Percentiles rank a stretch among this genome's conserved stretches.
Evolutionary conservation across 352 stramenopile genomes (phyloP).

Genomic region (Phytopythium chamaehyphon): DNA sequence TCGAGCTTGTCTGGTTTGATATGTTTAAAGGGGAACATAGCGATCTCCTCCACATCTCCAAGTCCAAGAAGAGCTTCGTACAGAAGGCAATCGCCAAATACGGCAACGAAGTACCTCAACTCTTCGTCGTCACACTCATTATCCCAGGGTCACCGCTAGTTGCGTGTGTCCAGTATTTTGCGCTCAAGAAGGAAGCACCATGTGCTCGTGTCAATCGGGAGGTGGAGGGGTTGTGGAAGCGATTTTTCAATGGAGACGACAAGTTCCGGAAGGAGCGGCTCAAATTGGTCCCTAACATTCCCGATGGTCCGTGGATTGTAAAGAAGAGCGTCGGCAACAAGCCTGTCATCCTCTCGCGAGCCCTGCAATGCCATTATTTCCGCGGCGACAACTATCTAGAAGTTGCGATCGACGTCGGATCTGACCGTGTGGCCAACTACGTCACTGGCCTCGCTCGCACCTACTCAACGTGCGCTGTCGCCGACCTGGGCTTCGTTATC

Average conservation of each 20-base stretch:
- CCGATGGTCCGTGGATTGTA: slow-evolving; percentile 77
- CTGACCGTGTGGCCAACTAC: slow-evolving; percentile 68
- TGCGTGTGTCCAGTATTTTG: slow-evolving; percentile 75
- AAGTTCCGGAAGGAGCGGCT: slow-evolving; percentile 66
- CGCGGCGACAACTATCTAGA: slow-evolving; percentile 65
- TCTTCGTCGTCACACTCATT: slow-evolving; percentile 75
- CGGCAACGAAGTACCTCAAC: slow-evolving; percentile 56
- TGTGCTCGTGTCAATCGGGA: slow-evolving; percentile 16
- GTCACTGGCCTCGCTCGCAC: slow-evolving; percentile 75
- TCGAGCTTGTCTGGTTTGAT: slow-evolving; percentile 83
- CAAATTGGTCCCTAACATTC: slow-evolving; percentile 76
- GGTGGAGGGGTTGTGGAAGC: slow-evolving; percentile 48
- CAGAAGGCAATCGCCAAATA: slow-evolving; percentile 59
- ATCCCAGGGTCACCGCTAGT: slow-evolving; percentile 64
- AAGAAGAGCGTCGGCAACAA: slow-evolving; percentile 78
- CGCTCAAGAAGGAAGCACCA: slow-evolving; percentile 29
- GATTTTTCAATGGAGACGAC: slow-evolving; percentile 60
- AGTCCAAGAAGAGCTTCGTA: slow-evolving; percentile 67
- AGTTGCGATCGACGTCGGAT: slow-evolving; percentile 72
- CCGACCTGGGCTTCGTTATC: slow-evolving; percentile 80
- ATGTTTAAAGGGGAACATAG: slow-evolving; percentile 63
- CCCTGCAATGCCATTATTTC: slow-evolving; percentile 58
- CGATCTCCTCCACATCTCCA: slow-evolving; percentile 61
- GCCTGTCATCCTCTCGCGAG: slow-evolving; percentile 69
- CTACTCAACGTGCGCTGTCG: slow-evolving; percentile 52